phyloP scores from a whole-genome alignment of 768 basidiomycete species.

The Pisolithus orientalis region DNA sequence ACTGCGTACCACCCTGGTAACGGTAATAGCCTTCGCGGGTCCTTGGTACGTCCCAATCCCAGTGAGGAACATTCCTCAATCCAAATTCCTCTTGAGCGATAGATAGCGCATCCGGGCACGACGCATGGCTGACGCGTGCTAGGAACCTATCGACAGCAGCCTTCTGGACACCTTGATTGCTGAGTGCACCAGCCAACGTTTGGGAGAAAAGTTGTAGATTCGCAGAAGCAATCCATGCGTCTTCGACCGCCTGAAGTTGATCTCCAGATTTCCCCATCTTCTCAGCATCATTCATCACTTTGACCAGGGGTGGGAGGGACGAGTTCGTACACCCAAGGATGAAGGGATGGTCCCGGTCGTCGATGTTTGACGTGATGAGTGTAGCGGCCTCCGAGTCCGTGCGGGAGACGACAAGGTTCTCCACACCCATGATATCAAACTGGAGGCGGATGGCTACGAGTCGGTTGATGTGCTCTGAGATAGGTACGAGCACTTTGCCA shows the following conservation, averaged over 20 bases:
- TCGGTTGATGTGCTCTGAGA: conserved; percentile 96
- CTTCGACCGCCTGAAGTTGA: conserved; percentile 82
- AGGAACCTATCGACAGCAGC: conserved; percentile 55
- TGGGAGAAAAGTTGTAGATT: conserved; percentile 75
- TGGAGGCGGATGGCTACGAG: conserved; percentile 95
- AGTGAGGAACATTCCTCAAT: conserved; percentile 69
- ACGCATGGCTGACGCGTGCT: conserved; percentile 55
- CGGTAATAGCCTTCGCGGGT: conserved; percentile 96
- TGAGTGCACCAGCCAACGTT: conserved; percentile 61
- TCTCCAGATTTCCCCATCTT: conserved; percentile 71
- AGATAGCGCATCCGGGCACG: conserved; percentile 60
- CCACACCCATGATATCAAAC: conserved; percentile 97
- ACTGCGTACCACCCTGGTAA: conserved; percentile 94
- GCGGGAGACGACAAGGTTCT: conserved; percentile 87
- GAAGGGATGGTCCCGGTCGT: conserved; percentile 95
- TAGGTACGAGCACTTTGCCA: conserved; percentile 94
- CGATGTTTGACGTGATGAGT: conserved; percentile 93
- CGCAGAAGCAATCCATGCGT: conserved; percentile 77
- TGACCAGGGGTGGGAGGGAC: conserved; percentile 60
- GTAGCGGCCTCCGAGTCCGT: conserved; percentile 99
- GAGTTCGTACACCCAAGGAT: conserved; percentile 89
- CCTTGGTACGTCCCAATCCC: conserved; percentile 92
- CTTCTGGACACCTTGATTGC: conserved; percentile 47
- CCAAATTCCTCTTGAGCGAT: conserved; percentile 81
- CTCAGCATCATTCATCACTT: conserved; percentile 82